These are phyloP conservation scores for Colletotrichum endophyticum DNA, from an alignment of 2,329 filamentous ascomycete genomes.

Conservation along the genomic window DNA sequence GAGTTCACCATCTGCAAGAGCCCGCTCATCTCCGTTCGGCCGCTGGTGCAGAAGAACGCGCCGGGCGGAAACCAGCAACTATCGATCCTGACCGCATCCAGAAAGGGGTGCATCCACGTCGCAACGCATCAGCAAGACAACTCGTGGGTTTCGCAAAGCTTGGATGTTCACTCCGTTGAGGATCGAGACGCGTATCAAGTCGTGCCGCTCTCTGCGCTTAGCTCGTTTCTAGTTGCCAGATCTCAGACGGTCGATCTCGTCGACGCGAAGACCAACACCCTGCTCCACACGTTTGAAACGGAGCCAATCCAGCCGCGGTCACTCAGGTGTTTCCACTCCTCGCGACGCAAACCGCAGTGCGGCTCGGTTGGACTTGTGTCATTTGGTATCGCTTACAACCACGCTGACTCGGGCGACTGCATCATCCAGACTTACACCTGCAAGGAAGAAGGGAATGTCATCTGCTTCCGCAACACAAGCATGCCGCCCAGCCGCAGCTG, in stretches of 20 bases:
- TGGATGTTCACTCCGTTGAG: slow-evolving; percentile 43
- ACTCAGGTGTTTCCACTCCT: slow-evolving; percentile 64
- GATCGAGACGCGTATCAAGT: slow-evolving; percentile 59
- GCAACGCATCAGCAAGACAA: slow-evolving; percentile 40
- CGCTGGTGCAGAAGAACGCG: slow-evolving; percentile 51
- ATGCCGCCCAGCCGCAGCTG: slow-evolving; percentile 46
- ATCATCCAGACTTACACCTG: slow-evolving; percentile 69
- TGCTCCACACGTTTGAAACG: slow-evolving; percentile 68
- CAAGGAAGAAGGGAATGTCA: slow-evolving; percentile 54
- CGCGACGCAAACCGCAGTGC: slow-evolving; percentile 55
- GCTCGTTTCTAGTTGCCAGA: slow-evolving; percentile 65
- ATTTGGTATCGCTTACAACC: slow-evolving; percentile 69
- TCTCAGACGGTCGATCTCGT: slow-evolving; percentile 63
- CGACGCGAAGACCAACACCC: slow-evolving; percentile 43
- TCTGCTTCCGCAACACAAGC: slow-evolving; percentile 59
- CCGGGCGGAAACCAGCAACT: background rate
- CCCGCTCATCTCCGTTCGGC: slow-evolving; percentile 54
- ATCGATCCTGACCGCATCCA: slow-evolving; percentile 53
- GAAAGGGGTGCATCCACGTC: slow-evolving; percentile 54
- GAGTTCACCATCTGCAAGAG: slow-evolving; percentile 57
- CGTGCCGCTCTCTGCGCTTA: slow-evolving; percentile 61
- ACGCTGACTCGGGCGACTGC: slow-evolving; percentile 63
- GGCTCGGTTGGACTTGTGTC: slow-evolving; percentile 62
- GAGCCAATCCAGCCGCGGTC: slow-evolving; percentile 63
- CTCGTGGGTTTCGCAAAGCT: slow-evolving; percentile 54